Conservation (phyloP, 2,329 filamentous ascomycete species). For the Verticillium albo-atrum region DNA sequence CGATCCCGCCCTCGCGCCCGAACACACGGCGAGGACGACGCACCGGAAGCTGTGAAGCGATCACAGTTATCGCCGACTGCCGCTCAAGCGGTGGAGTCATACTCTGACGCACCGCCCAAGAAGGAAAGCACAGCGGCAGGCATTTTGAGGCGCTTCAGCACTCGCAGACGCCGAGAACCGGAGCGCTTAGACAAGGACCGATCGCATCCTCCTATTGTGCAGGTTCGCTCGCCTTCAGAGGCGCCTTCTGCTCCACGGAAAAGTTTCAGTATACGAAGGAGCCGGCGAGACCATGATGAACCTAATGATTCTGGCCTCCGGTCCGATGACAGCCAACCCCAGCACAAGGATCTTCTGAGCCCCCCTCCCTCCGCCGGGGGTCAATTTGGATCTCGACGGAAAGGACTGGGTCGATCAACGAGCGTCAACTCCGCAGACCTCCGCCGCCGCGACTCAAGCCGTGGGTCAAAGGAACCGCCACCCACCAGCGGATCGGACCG, state of each 20-base stretch:
- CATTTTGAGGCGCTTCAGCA: conserved; percentile 85
- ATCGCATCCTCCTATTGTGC: conserved; percentile 68
- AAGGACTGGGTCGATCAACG: conserved; percentile 76
- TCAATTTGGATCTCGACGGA: conserved; percentile 52
- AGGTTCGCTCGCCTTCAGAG: conserved; percentile 74
- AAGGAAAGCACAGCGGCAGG: conserved; percentile 87
- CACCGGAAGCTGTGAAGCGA: conserved; percentile 67
- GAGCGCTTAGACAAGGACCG: conserved; percentile 59
- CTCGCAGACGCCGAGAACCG: conserved; percentile 68
- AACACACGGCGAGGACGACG: conserved; percentile 92
- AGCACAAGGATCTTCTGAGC: conserved; percentile 74
- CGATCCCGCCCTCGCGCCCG: conserved; percentile 79
- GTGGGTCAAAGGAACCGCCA: conserved; percentile 59
- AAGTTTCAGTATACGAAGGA: conserved; percentile 77
- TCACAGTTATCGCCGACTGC: conserved; percentile 47
- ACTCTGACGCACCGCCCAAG: conserved; percentile 58
- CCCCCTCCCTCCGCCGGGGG: conserved; percentile 63
- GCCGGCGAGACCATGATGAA: conserved; percentile 50
- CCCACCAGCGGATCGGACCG: conserved; percentile 77
- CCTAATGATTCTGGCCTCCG: conserved; percentile 40
- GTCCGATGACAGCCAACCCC: conserved; percentile 61
- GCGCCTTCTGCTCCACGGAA: conserved; percentile 63
- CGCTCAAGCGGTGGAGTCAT: conserved; percentile 48
- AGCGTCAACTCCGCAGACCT: conserved; percentile 89
- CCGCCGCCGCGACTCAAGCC: conserved; percentile 52